phyloP scores from a whole-genome alignment of 768 basidiomycete genomes.

The Tylopilus rubrobrunneus region DNA sequence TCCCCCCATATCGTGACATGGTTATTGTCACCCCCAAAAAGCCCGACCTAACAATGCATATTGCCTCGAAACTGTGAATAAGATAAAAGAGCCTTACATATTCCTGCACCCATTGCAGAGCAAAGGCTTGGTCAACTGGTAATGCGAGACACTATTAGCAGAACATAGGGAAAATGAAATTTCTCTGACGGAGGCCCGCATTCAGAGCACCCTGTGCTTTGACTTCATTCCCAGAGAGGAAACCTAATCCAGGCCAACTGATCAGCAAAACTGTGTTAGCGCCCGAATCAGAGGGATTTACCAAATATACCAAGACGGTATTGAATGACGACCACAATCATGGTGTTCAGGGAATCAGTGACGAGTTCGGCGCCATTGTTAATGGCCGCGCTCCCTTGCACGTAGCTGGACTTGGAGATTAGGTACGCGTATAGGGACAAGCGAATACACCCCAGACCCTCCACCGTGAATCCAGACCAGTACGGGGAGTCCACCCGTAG shows the following conservation, averaged over 20 bases:
- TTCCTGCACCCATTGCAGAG: conserved; percentile 33
- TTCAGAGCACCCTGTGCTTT: background rate
- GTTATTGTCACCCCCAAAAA: conserved; percentile 32
- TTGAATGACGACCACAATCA: too few relatives aligned
- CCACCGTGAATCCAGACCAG: background rate
- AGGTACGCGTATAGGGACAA: too few relatives aligned
- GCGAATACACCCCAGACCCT: background rate
- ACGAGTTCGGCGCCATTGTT: too few relatives aligned
- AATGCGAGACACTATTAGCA: background rate
- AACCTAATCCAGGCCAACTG: background rate
- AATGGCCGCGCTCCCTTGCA: too few relatives aligned
- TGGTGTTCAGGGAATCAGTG: too few relatives aligned
- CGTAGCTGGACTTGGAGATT: too few relatives aligned
- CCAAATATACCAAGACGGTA: too few relatives aligned
- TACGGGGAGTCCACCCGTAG: too few relatives aligned
- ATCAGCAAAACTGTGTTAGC: background rate
- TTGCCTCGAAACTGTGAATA: background rate
- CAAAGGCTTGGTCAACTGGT: conserved; percentile 34
- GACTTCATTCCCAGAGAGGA: conserved; percentile 1
- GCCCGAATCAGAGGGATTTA: background rate
- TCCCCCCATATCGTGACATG: conserved; percentile 10
- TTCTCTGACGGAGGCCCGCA: conserved; percentile 5
- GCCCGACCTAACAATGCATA: conserved; percentile 21
- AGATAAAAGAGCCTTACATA: conserved; percentile 18
- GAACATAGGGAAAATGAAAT: too few relatives aligned